Percentiles rank a stretch among this genome's conserved stretches.
phyloP scores from a whole-genome alignment of 176 grass and related monocot species.

The Areca catechu region DNA sequence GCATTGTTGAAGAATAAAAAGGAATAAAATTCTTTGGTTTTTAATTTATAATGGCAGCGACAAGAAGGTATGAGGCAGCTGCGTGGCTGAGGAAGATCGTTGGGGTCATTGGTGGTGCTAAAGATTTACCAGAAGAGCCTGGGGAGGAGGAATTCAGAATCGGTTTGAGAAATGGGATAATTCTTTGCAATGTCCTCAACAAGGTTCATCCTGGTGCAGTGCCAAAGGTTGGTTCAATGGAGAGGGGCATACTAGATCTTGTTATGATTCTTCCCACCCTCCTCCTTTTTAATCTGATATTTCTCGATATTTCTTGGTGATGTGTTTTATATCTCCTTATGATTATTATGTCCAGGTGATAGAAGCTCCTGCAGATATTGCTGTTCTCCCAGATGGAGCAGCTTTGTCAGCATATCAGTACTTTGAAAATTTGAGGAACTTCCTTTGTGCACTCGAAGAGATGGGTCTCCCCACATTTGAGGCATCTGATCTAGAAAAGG shows the following conservation, averaged over 20 bases:
- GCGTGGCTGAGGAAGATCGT: conserved; percentile 71
- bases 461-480: conserved; percentile 88
- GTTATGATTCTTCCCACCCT: too few relatives aligned
- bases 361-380: conserved; percentile 52
- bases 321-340: conserved; percentile 11
- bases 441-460: conserved; percentile 53
- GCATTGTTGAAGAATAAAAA: too few relatives aligned
- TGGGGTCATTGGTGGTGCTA: conserved; percentile 42
- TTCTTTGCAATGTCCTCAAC: conserved; percentile 89
- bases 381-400: conserved; percentile 46
- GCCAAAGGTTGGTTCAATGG: conserved; percentile 40
- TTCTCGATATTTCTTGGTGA: background rate
- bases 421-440: conserved; percentile 90
- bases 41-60: conserved; percentile 36
- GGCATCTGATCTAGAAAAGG: conserved; percentile 80
- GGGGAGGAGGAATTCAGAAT: conserved; percentile 77
- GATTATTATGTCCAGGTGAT: conserved; percentile 51
- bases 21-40: conserved; percentile 13
- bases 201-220: conserved; percentile 68
- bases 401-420: conserved; percentile 73
- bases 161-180: conserved; percentile 85
- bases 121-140: conserved; percentile 74
- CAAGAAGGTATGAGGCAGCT: conserved; percentile 76
- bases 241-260: too few relatives aligned
- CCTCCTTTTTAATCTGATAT: too few relatives aligned